Evolutionary conservation across 2,329 filamentous ascomycete genomes (phyloP).

Genomic region (Hypoxylon sp.): DNA sequence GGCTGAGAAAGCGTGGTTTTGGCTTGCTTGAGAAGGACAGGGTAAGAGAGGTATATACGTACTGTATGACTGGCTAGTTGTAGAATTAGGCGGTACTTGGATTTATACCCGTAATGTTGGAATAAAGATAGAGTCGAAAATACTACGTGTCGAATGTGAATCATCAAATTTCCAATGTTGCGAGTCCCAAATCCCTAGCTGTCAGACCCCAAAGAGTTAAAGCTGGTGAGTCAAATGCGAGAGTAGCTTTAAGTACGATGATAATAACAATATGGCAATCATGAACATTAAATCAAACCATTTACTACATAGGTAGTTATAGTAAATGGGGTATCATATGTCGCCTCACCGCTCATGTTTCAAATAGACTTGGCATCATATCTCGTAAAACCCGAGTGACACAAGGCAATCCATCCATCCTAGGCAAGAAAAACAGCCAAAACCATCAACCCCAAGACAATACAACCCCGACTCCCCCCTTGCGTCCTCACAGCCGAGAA

Average conservation of each 20-base stretch:
- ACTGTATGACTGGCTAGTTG: neutral
- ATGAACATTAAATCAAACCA: neutral
- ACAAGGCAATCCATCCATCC: neutral
- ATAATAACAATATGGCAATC: neutral
- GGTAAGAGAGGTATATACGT: neutral
- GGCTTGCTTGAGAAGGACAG: slow-evolving; percentile 61
- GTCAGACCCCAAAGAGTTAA: neutral
- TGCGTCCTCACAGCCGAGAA: neutral
- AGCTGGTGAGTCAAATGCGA: neutral
- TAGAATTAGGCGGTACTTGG: neutral
- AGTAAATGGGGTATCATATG: neutral
- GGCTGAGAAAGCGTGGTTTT: slow-evolving; percentile 69
- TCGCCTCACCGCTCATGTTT: neutral
- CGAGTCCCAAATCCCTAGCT: neutral
- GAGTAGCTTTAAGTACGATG: neutral
- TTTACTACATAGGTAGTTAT: neutral
- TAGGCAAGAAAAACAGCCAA: slow-evolving; percentile 3
- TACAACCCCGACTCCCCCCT: neutral
- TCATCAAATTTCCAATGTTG: neutral
- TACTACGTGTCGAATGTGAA: neutral
- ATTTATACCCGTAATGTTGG: neutral
- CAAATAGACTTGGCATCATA: neutral
- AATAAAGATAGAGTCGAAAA: neutral
- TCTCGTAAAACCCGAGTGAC: neutral
- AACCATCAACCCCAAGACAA: slow-evolving; percentile 12